Percentiles rank a stretch among this genome's conserved stretches.
phyloP scores from a whole-genome alignment of 805 yeast species.

The Monosporozyma siamensis region DNA sequence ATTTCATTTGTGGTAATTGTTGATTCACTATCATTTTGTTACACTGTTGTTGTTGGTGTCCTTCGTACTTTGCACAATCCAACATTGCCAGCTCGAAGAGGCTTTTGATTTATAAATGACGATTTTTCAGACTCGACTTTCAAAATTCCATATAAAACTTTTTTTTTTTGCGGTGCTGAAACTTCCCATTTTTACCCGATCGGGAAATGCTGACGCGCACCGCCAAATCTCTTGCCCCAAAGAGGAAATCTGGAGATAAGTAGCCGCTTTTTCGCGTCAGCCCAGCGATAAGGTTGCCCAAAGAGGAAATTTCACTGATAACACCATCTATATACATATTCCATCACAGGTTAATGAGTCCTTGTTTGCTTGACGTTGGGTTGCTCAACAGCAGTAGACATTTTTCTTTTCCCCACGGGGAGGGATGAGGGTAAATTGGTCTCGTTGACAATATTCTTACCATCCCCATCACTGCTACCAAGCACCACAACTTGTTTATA shows the following conservation, averaged over 20 bases:
- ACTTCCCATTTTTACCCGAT: not conserved
- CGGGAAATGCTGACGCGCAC: not conserved
- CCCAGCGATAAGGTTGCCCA: not conserved
- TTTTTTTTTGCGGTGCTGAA: too few species aligned
- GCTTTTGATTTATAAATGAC: too few species aligned
- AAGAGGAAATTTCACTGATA: not conserved
- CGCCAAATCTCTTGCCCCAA: not conserved
- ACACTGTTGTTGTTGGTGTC: too few species aligned
- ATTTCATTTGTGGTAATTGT: conserved; percentile 30
- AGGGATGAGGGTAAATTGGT: not conserved
- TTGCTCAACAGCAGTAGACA: too few species aligned
- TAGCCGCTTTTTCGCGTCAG: not conserved
- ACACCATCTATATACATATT: too few species aligned
- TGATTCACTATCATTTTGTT: not conserved
- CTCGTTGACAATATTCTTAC: conserved; percentile 25
- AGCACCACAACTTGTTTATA: conserved; percentile 65
- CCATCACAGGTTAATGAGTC: too few species aligned
- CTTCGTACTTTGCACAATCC: not conserved
- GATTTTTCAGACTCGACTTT: too few species aligned
- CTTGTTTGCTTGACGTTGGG: too few species aligned
- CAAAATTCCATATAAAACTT: too few species aligned
- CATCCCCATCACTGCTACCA: conserved; percentile 39
- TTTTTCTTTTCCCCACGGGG: not conserved
- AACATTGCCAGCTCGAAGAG: too few species aligned
- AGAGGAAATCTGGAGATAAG: not conserved